A percentile compares a stretch with the other conserved stretches of the same genome.
These are phyloP conservation scores for Ascochyta koolunga DNA, from an alignment of 2,329 filamentous ascomycete genomes.

Conservation along the genomic window DNA sequence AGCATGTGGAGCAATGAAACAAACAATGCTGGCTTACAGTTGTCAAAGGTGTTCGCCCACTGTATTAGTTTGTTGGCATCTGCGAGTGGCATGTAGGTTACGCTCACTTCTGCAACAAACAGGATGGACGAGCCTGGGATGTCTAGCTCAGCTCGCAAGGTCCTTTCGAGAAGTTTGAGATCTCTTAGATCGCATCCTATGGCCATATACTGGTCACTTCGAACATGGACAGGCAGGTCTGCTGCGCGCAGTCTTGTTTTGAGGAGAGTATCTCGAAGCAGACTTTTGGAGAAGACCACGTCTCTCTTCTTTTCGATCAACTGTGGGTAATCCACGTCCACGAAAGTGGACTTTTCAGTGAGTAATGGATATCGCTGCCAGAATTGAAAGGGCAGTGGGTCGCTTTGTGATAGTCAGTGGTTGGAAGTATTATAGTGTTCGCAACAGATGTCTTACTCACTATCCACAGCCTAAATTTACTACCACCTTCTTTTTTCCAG, in stretches of 20 bases:
- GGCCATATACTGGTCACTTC: constrained; percentile 74
- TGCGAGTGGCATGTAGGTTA: constrained; percentile 83
- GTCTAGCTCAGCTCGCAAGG: constrained; percentile 65
- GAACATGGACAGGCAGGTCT: constrained; percentile 36
- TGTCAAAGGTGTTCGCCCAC: constrained; percentile 75
- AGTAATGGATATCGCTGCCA: constrained; percentile 68
- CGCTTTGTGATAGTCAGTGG: constrained; percentile 59
- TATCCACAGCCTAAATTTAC: constrained; percentile 90
- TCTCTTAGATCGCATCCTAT: constrained; percentile 82
- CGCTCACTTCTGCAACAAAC: constrained; percentile 87
- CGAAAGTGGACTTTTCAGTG: constrained; percentile 68
- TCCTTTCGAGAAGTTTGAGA: constrained; percentile 63
- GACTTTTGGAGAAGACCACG: constrained; percentile 64
- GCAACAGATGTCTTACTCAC: constrained; percentile 61
- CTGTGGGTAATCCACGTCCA: constrained; percentile 86
- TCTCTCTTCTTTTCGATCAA: constrained; percentile 76
- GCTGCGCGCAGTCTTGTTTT: constrained; percentile 34
- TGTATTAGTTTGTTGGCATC: constrained; percentile 75
- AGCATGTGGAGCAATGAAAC: neutral
- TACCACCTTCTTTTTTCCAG: constrained; percentile 69
- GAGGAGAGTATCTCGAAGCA: constrained; percentile 49
- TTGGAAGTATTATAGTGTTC: neutral
- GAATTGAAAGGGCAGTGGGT: constrained; percentile 85
- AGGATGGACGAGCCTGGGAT: constrained; percentile 68
- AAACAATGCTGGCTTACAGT: constrained; percentile 59